Percentiles rank a stretch among this genome's conserved stretches.
phyloP scores from a whole-genome alignment of 306 rosid species.

The Carpinus fangiana region DNA sequence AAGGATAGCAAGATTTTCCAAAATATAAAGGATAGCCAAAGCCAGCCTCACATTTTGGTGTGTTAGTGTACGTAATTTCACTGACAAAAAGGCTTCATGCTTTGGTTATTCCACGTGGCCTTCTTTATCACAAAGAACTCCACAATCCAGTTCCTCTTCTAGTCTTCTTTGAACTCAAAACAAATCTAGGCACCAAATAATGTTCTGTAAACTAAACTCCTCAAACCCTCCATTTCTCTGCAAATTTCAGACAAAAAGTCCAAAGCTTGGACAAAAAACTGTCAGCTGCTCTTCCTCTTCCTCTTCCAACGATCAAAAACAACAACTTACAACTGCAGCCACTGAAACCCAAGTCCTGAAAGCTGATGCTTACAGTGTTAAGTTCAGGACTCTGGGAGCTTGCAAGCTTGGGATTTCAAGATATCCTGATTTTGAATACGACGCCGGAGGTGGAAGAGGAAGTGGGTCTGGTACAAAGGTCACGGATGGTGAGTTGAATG shows the following conservation, averaged over 20 bases:
- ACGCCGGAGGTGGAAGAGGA: conserved; percentile 84
- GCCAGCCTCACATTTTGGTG: conserved; percentile 39
- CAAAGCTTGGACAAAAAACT: conserved; percentile 35
- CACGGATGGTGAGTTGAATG: conserved; percentile 13
- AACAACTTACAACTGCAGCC: conserved; percentile 19
- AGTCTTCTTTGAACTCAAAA: not conserved
- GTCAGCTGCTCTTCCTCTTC: conserved; percentile 47
- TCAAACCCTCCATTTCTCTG: conserved; percentile 43
- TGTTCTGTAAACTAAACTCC: conserved; percentile 50
- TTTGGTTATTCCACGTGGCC: conserved; percentile 13
- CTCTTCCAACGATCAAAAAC: conserved; percentile 36
- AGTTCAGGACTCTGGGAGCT: conserved; percentile 63
- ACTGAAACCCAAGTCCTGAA: conserved; percentile 29
- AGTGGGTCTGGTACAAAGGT: conserved; percentile 48
- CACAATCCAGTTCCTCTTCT: conserved; percentile 17
- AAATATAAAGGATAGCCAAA: conserved; percentile 41
- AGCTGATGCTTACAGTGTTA: conserved; percentile 36
- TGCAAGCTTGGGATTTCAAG: conserved; percentile 84
- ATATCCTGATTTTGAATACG: conserved; percentile 78
- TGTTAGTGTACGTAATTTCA: not conserved
- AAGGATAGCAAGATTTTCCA: conserved; percentile 1
- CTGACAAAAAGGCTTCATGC: not conserved
- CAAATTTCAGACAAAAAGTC: conserved; percentile 40
- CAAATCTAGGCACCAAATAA: conserved; percentile 40
- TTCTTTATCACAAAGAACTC: conserved; percentile 20